Conservation (phyloP, 495 filamentous ascomycete species). For the Xylaria palmicola region DNA sequence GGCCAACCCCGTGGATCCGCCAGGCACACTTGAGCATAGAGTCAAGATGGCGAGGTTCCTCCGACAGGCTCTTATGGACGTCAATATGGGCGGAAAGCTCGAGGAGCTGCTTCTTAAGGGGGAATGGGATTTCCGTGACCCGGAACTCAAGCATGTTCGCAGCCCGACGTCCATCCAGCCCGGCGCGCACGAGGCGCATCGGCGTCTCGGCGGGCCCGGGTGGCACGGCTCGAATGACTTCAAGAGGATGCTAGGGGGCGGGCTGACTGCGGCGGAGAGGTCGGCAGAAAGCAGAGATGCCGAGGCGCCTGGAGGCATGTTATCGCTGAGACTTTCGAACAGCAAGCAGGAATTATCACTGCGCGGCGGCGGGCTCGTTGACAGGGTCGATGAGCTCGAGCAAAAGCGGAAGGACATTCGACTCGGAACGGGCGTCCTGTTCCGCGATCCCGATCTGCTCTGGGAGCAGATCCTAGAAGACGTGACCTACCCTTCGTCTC, state of each 20-base stretch:
- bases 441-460: background rate
- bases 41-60: background rate
- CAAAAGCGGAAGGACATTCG: background rate
- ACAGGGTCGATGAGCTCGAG: background rate
- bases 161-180: background rate
- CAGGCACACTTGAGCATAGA: background rate
- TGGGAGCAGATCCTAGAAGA: constrained; percentile 9
- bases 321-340: background rate
- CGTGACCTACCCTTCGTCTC: background rate
- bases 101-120: background rate
- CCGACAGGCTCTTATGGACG: background rate
- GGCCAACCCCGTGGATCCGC: background rate
- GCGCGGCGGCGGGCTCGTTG: background rate
- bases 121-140: constrained; percentile 1
- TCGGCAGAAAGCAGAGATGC: background rate
- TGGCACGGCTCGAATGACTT: background rate
- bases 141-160: fast-evolving
- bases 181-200: background rate
- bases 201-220: background rate
- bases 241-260: constrained; percentile 8
- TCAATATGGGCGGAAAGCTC: background rate
- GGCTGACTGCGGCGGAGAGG: background rate
- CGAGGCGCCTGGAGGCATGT: background rate
- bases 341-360: background rate
- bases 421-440: background rate